phyloP scores from a whole-genome alignment of 2,329 filamentous ascomycete genomes.

The Diplodia sapinea region DNA sequence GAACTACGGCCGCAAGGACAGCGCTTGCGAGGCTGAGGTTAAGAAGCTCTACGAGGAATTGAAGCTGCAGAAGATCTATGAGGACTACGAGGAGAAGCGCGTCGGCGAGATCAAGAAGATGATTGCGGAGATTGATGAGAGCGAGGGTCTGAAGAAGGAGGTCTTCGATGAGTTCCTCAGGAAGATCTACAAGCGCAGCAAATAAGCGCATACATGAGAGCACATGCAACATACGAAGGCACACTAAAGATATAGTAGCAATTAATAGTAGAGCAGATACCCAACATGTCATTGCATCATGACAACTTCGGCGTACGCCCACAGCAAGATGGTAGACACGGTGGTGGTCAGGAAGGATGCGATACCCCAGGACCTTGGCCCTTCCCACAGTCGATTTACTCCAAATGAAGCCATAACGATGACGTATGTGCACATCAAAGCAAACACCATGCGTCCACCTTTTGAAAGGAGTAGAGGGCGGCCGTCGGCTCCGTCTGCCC shows the following conservation, averaged over 20 bases:
- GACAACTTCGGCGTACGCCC: not conserved
- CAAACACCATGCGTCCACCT: too few species aligned
- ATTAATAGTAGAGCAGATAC: conserved; percentile 31
- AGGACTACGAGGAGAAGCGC: conserved; percentile 86
- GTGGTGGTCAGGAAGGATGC: not conserved
- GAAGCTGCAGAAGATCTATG: conserved; percentile 80
- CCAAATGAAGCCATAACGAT: too few species aligned
- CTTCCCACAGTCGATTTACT: too few species aligned
- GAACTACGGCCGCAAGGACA: conserved; percentile 93
- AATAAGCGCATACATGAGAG: conserved; percentile 59
- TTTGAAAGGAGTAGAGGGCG: too few species aligned
- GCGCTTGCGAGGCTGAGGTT: conserved; percentile 78
- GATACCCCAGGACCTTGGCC: too few species aligned
- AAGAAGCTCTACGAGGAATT: conserved; percentile 90
- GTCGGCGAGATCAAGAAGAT: conserved; percentile 76
- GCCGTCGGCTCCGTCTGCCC: too few species aligned
- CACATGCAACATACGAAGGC: not conserved
- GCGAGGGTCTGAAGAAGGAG: conserved; percentile 83
- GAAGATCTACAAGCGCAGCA: conserved; percentile 99
- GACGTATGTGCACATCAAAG: too few species aligned
- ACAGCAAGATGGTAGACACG: too few species aligned
- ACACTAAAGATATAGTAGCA: not conserved
- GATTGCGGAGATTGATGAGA: conserved; percentile 84
- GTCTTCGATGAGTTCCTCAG: conserved; percentile 87
- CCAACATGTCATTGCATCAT: not conserved